phyloP scores from a whole-genome alignment of 352 stramenopile species.

The Pythium volutum region DNA sequence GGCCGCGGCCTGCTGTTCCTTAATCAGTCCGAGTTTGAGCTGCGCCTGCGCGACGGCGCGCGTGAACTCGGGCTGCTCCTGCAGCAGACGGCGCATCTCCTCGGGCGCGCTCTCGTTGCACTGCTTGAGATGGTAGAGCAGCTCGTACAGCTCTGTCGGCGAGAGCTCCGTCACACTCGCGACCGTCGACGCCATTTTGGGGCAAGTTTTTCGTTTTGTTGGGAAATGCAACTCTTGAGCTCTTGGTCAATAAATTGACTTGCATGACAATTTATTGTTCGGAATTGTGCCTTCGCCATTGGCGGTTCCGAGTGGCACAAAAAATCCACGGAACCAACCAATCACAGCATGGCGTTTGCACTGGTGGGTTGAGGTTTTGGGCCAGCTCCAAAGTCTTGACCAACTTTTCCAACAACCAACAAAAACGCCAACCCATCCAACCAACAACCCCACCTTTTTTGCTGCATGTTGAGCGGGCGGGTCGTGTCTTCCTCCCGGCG shows the following conservation, averaged over 20 bases:
- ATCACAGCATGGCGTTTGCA: neutral
- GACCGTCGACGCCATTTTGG: slow-evolving; percentile 20
- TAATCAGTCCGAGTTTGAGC: slow-evolving; percentile 71
- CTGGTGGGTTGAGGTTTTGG: neutral
- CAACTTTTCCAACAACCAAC: slow-evolving; percentile 11
- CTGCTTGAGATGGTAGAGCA: slow-evolving; percentile 77
- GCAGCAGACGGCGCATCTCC: slow-evolving; percentile 61
- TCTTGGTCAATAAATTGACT: neutral
- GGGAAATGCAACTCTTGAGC: neutral
- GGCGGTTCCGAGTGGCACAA: neutral
- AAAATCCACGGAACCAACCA: slow-evolving; percentile 4
- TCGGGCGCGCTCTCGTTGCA: slow-evolving; percentile 76
- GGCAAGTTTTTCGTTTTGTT: too few species aligned
- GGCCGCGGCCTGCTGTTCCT: slow-evolving; percentile 38
- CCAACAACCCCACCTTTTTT: neutral
- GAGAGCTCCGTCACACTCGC: slow-evolving; percentile 52
- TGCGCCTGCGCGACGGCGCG: slow-evolving; percentile 67
- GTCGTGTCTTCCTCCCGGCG: slow-evolving; percentile 12
- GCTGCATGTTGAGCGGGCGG: slow-evolving; percentile 16
- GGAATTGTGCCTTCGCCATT: neutral
- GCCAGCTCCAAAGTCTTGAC: neutral
- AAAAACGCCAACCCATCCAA: neutral
- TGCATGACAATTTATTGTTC: slow-evolving; percentile 2
- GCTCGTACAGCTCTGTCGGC: slow-evolving; percentile 61
- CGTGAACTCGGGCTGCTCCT: slow-evolving; percentile 74